These are phyloP conservation scores for Petrea volubilis DNA, from an alignment of 257 asterid genomes.

Conservation along the genomic window DNA sequence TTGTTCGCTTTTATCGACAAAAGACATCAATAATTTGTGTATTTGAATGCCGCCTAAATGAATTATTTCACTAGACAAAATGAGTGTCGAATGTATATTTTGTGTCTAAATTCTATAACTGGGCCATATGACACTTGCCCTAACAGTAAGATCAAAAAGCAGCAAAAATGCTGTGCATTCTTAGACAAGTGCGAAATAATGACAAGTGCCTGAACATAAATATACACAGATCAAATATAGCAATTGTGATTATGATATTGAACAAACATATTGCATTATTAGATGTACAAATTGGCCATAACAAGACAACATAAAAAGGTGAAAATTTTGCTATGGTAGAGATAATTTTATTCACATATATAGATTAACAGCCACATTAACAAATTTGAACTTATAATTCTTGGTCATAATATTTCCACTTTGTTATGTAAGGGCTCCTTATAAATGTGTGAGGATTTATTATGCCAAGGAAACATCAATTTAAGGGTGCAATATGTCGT, in stretches of 20 bases:
- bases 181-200: not conserved
- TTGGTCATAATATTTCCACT: too few species aligned
- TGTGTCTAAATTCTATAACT: not conserved
- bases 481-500: too few species aligned
- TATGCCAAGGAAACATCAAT: too few species aligned
- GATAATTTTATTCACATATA: too few species aligned
- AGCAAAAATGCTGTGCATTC: not conserved
- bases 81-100: not conserved
- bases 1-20: too few species aligned
- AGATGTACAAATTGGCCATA: not conserved
- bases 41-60: not conserved
- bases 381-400: too few species aligned
- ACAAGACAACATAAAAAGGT: not conserved
- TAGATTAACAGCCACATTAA: too few species aligned
- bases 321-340: too few species aligned
- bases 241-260: not conserved
- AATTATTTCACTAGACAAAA: not conserved
- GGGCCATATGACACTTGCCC: not conserved
- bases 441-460: too few species aligned
- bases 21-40: not conserved
- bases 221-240: too few species aligned
- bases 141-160: not conserved
- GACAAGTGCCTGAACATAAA: not conserved
- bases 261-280: not conserved
- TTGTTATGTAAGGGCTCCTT: too few species aligned